Evolutionary conservation across 2,329 filamentous ascomycete species (phyloP).

Genomic region (Plectosphaerella cucumerina): DNA sequence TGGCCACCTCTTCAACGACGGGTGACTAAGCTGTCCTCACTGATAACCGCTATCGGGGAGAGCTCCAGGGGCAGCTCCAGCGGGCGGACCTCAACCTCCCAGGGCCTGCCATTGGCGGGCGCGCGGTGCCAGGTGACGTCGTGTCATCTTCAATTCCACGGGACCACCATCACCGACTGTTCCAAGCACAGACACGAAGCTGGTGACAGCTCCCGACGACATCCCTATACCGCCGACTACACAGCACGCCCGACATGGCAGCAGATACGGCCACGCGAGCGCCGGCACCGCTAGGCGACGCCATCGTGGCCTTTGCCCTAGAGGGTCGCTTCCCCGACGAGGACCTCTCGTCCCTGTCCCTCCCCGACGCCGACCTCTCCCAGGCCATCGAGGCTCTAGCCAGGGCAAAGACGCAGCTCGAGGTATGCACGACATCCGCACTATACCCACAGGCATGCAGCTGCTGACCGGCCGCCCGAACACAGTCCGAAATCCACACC

Average conservation of each 20-base stretch:
- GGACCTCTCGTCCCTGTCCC: slow-evolving; percentile 27
- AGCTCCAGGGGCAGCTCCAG: background rate
- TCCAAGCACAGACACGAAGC: background rate
- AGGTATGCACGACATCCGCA: slow-evolving; percentile 23
- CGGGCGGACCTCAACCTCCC: background rate
- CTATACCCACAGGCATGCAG: background rate
- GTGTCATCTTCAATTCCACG: background rate
- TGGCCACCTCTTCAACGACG: background rate
- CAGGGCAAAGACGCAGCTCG: slow-evolving; percentile 29
- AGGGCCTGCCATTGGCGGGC: background rate
- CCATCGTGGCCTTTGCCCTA: slow-evolving; percentile 34
- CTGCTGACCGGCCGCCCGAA: too few species aligned
- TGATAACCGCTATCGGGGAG: background rate
- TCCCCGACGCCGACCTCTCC: slow-evolving; percentile 32
- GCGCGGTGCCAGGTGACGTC: background rate
- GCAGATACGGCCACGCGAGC: slow-evolving; percentile 19
- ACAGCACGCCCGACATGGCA: slow-evolving; percentile 20
- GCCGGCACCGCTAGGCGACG: slow-evolving; percentile 27
- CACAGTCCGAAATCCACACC: slow-evolving; percentile 64
- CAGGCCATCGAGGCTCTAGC: slow-evolving; percentile 34
- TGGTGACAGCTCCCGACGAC: background rate
- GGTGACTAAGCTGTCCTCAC: background rate
- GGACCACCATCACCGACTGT: background rate
- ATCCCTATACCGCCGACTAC: background rate
- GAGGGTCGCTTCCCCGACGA: slow-evolving; percentile 36